Evolutionary conservation across 805 yeast species (phyloP), one percentile per base, ranked within the genome.

Genomic region (Suhomyces sp.): DNA sequence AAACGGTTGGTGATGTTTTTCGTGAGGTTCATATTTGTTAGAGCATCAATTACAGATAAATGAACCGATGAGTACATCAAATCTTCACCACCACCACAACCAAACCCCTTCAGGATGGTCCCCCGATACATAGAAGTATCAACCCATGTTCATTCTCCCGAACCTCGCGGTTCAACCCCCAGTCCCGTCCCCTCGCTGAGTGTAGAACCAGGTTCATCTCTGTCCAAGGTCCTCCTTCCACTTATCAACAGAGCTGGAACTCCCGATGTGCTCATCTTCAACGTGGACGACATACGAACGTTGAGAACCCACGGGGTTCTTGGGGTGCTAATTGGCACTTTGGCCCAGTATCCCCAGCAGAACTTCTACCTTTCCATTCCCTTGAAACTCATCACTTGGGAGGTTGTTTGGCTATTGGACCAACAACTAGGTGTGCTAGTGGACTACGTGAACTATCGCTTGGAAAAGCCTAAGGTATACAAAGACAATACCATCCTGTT

Each of bases 321-420:
- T 15, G 98, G 98, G 0, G 77, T 82, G 1, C 65, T 91, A 11
- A 63, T 77, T 0, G 98, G 98, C 0, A 84, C 96, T 0, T 62
- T 93, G 19, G 85, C 96, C 0, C 71, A 79, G 30, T 88, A 90
- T n/a, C 93, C 97, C 2, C 98, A 93, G 56, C 98, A 91, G 52
- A 88, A 88, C 51, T 68, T 81, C n/a, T 83, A 90, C 50, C 64
- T 87, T 25, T 95, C 96, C 0, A 60, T 90, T 2, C 98, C 98
- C 0, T 58, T 93, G 33, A 77, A 79, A 49, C 63, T 91, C 28
- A 70, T 78, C 60, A 58, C 76, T 0, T 95, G 86, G 56, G 98
- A 91, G 50, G 77, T 81, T 0, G 42, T 77, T 8, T 85, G 85
- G 77, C 63, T 88, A 19, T 65, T 81, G 6, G 60, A 63, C 4